phyloP scores from a whole-genome alignment of 495 filamentous ascomycete genomes.

The Tuber brumale region DNA sequence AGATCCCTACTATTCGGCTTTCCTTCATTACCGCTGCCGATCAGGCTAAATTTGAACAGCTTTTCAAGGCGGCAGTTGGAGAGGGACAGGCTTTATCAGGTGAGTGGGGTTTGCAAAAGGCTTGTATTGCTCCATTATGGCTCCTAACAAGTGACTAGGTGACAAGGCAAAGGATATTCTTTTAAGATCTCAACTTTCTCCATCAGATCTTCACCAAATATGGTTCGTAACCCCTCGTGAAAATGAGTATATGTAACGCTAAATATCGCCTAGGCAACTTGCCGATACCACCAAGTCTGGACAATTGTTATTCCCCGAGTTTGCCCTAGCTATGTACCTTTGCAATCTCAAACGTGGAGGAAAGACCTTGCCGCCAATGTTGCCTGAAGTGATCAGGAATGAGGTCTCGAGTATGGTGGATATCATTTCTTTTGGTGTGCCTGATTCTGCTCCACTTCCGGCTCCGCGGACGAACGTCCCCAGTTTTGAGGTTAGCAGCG shows the following conservation, averaged over 20 bases:
- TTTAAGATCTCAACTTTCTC: conserved; percentile 73
- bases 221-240: conserved; percentile 21
- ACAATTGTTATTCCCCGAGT: conserved; percentile 94
- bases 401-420: conserved; percentile 99
- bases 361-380: conserved; percentile 62
- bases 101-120: conserved; percentile 26
- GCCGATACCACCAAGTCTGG: conserved; percentile 96
- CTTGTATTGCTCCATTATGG: conserved; percentile 6
- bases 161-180: conserved; percentile 87
- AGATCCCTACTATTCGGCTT: conserved; percentile 90
- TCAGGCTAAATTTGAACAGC: conserved; percentile 94
- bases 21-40: conserved; percentile 94
- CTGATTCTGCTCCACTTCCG: conserved; percentile 59
- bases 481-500: conserved; percentile 57
- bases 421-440: conserved; percentile 92
- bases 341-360: conserved; percentile 89
- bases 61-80: conserved; percentile 93
- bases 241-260: background rate
- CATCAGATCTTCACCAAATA: conserved; percentile 61
- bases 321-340: conserved; percentile 96
- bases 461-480: conserved; percentile 61
- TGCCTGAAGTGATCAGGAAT: conserved; percentile 85
- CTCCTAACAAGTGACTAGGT: conserved; percentile 43
- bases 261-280: conserved; percentile 59
- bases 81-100: conserved; percentile 81